These are phyloP conservation scores for Rauvolfia tetraphylla DNA, from an alignment of 257 asterid genomes.

Conservation along the genomic window DNA sequence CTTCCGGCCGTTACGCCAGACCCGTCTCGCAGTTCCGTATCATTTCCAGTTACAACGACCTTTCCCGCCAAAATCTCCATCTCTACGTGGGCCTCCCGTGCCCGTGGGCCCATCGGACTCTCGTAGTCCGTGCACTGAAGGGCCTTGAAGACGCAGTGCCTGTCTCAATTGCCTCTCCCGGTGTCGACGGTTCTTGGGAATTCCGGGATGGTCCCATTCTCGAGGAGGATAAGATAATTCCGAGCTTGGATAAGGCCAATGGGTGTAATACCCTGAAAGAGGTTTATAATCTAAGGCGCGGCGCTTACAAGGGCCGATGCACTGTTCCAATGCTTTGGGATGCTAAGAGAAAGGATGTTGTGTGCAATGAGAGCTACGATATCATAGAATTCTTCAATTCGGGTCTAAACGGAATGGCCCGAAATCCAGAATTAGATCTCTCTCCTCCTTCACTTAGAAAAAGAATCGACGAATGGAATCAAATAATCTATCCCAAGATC, in stretches of 20 bases:
- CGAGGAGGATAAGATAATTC: conserved; percentile 25
- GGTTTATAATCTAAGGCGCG: conserved; percentile 53
- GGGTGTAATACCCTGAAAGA: conserved; percentile 65
- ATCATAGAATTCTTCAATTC: conserved; percentile 65
- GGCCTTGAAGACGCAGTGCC: conserved; percentile 65
- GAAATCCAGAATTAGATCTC: conserved; percentile 61
- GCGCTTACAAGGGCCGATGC: conserved; percentile 69
- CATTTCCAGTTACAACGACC: conserved; percentile 16
- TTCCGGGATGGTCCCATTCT: conserved; percentile 29
- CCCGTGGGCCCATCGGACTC: conserved; percentile 99
- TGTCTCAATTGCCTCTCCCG: conserved; percentile 75
- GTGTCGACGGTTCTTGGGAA: conserved; percentile 79
- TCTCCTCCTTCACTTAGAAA: conserved; percentile 53
- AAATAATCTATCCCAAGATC: conserved; percentile 62
- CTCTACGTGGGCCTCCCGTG: conserved; percentile 93
- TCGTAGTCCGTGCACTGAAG: conserved; percentile 85
- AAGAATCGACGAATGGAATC: conserved; percentile 67
- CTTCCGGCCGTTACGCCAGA: conserved; percentile 72
- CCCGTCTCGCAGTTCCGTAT: conserved; percentile 80
- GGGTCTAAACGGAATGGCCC: conserved; percentile 53
- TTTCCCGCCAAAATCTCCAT: conserved; percentile 48
- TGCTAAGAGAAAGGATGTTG: conserved; percentile 48
- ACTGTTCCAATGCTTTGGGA: conserved; percentile 98
- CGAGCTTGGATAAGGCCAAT: conserved; percentile 57
- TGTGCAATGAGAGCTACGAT: conserved; percentile 92